Evolutionary conservation across 2,329 filamentous ascomycete species (phyloP).

Genomic region (Penicillium crustosum): DNA sequence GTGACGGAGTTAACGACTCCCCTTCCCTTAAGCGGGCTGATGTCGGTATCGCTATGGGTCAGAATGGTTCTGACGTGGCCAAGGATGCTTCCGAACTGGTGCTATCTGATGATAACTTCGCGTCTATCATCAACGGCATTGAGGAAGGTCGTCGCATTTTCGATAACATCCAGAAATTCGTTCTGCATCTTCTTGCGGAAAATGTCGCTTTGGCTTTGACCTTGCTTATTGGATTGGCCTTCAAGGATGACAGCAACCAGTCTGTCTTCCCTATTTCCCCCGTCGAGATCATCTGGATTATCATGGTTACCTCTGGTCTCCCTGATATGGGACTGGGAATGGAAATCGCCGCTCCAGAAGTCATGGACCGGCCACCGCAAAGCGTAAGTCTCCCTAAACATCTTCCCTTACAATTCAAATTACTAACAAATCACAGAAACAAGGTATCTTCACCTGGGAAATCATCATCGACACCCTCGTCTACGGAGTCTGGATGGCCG

Average conservation of each 20-base stretch:
- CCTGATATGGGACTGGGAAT: slow-evolving; percentile 86
- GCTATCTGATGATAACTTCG: slow-evolving; percentile 80
- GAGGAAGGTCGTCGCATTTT: slow-evolving; percentile 83
- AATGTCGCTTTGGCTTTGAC: slow-evolving; percentile 84
- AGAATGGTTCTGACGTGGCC: slow-evolving; percentile 77
- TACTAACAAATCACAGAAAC: slow-evolving; percentile 41
- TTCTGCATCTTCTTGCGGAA: slow-evolving; percentile 74
- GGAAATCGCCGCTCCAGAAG: slow-evolving; percentile 70
- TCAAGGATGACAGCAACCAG: slow-evolving; percentile 68
- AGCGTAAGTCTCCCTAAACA: slow-evolving; percentile 31
- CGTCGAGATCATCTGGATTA: slow-evolving; percentile 89
- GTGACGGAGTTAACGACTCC: slow-evolving; percentile 85
- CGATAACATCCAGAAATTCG: slow-evolving; percentile 87
- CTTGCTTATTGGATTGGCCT: slow-evolving; percentile 75
- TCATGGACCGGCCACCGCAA: slow-evolving; percentile 79
- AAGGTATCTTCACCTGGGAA: slow-evolving; percentile 74
- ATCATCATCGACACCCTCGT: slow-evolving; percentile 76
- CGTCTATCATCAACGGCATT: slow-evolving; percentile 79
- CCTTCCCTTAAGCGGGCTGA: slow-evolving; percentile 78
- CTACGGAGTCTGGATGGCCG: slow-evolving; percentile 76
- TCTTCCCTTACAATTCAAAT: too few species aligned
- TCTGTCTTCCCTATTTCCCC: slow-evolving; percentile 86
- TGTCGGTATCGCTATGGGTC: slow-evolving; percentile 85
- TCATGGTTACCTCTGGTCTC: slow-evolving; percentile 86
- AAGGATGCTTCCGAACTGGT: slow-evolving; percentile 68